Evolutionary conservation across 1,284 basidiomycete species (phyloP).

Genomic region (Pholiota adiposa): DNA sequence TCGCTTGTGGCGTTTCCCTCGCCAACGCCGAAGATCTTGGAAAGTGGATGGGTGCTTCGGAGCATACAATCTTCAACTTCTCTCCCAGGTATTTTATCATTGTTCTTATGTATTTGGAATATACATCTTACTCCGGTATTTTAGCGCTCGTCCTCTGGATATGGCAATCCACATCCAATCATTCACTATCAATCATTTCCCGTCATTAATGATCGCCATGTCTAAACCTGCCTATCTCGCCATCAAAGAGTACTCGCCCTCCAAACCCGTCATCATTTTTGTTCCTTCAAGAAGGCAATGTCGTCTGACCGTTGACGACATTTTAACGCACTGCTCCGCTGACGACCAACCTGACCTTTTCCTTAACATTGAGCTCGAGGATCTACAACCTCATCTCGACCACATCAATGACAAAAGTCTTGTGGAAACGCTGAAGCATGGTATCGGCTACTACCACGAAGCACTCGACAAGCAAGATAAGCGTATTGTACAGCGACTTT

Average conservation of each 20-base stretch:
- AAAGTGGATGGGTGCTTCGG: slow-evolving; percentile 96
- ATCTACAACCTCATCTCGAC: slow-evolving; percentile 89
- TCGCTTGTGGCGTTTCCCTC: slow-evolving; percentile 92
- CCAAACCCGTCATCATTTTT: slow-evolving; percentile 90
- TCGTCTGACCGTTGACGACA: slow-evolving; percentile 89
- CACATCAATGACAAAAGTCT: slow-evolving; percentile 82
- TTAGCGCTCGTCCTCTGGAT: slow-evolving; percentile 88
- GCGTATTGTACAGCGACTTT: slow-evolving; percentile 91
- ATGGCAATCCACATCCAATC: slow-evolving; percentile 98
- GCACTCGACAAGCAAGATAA: slow-evolving; percentile 92
- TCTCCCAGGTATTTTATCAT: slow-evolving; percentile 72
- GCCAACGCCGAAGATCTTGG: slow-evolving; percentile 97
- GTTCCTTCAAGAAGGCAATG: slow-evolving; percentile 96
- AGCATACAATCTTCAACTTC: slow-evolving; percentile 97
- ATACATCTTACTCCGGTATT: slow-evolving; percentile 13
- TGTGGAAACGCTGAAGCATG: slow-evolving; percentile 84
- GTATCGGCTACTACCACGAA: slow-evolving; percentile 97
- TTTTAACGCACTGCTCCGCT: slow-evolving; percentile 88
- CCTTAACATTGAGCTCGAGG: slow-evolving; percentile 86
- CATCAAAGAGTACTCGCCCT: slow-evolving; percentile 86
- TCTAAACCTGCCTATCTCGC: slow-evolving; percentile 97
- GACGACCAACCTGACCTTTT: slow-evolving; percentile 88
- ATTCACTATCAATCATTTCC: slow-evolving; percentile 96
- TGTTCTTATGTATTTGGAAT: background rate
- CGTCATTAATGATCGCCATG: slow-evolving; percentile 98